A percentile compares a stretch with the other conserved stretches of the same genome.
Conservation (phyloP, 2,329 filamentous ascomycete genomes). For the Lachnum nothofagi region DNA sequence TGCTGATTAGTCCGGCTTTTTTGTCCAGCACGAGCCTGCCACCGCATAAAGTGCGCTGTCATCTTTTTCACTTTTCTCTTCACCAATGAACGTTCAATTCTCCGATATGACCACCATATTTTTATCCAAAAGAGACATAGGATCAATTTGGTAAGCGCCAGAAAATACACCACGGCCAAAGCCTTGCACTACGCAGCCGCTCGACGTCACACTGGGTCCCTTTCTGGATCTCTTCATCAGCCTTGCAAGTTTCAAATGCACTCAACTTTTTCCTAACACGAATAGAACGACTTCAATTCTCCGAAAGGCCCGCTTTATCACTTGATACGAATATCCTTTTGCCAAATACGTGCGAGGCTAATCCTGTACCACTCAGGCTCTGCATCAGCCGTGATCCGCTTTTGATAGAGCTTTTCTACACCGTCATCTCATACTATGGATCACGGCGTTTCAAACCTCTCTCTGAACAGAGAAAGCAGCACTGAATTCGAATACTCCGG, state of each 20-base stretch:
- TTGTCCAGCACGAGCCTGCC: no score
- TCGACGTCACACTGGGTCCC: conserved; percentile 21
- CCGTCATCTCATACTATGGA: conserved; percentile 21
- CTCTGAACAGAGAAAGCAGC: no score
- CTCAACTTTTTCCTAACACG: neutral
- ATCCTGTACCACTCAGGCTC: conserved; percentile 17
- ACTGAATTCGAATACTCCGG: no score
- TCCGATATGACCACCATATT: neutral
- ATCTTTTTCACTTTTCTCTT: no score
- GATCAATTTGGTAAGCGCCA: no score
- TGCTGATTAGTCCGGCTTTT: no score
- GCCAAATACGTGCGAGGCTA: conserved; percentile 3
- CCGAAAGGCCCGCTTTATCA: conserved; percentile 17
- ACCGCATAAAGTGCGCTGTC: no score
- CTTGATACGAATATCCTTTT: conserved; percentile 14
- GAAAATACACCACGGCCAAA: conserved; percentile 16
- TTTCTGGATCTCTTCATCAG: neutral
- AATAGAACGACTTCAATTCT: conserved; percentile 4
- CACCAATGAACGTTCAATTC: no score
- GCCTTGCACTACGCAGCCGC: conserved; percentile 8
- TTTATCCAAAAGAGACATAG: no score
- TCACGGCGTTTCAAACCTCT: conserved; percentile 19
- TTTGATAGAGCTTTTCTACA: conserved; percentile 25
- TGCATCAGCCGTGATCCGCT: conserved; percentile 19
- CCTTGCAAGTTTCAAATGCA: conserved; percentile 5